Evolutionary conservation across 768 basidiomycete species (phyloP), one percentile per base, ranked within the genome.

Genomic region (Clitopilus hobsonii): DNA sequence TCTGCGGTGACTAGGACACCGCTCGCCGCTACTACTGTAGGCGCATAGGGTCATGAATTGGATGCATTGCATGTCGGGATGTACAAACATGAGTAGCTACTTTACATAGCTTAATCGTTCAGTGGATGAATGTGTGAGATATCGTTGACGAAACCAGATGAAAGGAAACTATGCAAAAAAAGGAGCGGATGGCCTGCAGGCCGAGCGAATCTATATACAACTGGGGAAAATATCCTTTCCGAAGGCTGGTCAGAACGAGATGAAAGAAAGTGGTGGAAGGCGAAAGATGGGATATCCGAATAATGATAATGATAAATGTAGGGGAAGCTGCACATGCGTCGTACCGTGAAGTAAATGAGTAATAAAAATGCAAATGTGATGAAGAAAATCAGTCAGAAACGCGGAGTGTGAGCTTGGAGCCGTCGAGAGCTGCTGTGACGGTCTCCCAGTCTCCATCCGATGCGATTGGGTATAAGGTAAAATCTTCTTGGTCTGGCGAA

Each of bases 391-490:
- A 64, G 60, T 83, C 79, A 41, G 83, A 63, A 54, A 89, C 72
- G 49, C 81, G 79, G 22, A 91, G 71, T 0, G 79, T 71, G 18
- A 89, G 71, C 65, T 87, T 89, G 54, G 66, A 67, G 3, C 75
- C 70, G 51, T 77, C 74, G 54, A 75, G 68, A 25, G 70, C 65
- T 8, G 74, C 63, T 26, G 77, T 67, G 5, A 80, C 74, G 8
- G 73, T 68, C 55, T 78, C 73, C 88, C 88, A 89, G 48, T 87
- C 82, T n/a, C 69, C 71, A 56, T 86, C 79, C 11, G 75, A 77
- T 7, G 74, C 67, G 41, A 89, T 72, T 57, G 78, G 75, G 53
- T 77, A 71, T 63, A 81, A 65, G 38, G 69, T 51, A 10, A 65
- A 60, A 23, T 60, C 57, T 27, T 72, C 69, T 7, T 61, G 58